These are phyloP conservation scores for Alliaria petiolata DNA, from an alignment of 345 rosid genomes.

Conservation along the genomic window DNA sequence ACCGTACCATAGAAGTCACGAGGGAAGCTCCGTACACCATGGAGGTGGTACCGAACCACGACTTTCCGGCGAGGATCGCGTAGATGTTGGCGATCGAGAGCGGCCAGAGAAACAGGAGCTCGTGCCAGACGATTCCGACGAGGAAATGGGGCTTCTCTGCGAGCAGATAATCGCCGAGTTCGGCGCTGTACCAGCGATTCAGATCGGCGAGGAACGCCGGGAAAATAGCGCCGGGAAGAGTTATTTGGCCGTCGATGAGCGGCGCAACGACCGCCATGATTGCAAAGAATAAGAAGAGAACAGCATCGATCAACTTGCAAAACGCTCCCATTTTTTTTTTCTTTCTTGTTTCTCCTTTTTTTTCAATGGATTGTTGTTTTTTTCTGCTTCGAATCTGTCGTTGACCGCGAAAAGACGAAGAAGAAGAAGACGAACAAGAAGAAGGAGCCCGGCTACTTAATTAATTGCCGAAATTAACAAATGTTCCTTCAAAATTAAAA, in stretches of 20 bases:
- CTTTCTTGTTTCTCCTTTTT: no score
- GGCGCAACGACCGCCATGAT: slow-evolving; percentile 48
- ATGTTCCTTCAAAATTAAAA: background rate
- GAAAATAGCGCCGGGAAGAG: slow-evolving; percentile 31
- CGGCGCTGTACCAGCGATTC: slow-evolving; percentile 34
- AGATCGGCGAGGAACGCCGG: slow-evolving; percentile 51
- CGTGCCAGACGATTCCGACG: slow-evolving; percentile 59
- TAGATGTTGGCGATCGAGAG: slow-evolving; percentile 54
- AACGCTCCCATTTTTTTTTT: slow-evolving; percentile 41
- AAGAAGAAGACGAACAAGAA: background rate
- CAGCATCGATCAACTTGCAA: slow-evolving; percentile 46
- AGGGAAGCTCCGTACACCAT: slow-evolving; percentile 61
- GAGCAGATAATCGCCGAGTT: slow-evolving; percentile 48
- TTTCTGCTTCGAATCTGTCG: slow-evolving; percentile 5
- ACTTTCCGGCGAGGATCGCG: slow-evolving; percentile 45
- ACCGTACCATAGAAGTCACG: slow-evolving; percentile 60
- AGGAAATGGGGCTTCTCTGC: slow-evolving; percentile 74
- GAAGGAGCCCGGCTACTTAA: background rate
- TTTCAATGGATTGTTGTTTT: no score
- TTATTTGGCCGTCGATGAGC: slow-evolving; percentile 47
- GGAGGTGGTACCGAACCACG: slow-evolving; percentile 65
- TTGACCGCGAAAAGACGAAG: slow-evolving; percentile 7
- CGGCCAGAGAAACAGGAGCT: slow-evolving; percentile 69
- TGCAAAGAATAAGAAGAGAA: slow-evolving; percentile 52
- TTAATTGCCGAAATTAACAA: background rate